Conservation (phyloP, 164 flowering plant species). For the Protea cynaroides region DNA sequence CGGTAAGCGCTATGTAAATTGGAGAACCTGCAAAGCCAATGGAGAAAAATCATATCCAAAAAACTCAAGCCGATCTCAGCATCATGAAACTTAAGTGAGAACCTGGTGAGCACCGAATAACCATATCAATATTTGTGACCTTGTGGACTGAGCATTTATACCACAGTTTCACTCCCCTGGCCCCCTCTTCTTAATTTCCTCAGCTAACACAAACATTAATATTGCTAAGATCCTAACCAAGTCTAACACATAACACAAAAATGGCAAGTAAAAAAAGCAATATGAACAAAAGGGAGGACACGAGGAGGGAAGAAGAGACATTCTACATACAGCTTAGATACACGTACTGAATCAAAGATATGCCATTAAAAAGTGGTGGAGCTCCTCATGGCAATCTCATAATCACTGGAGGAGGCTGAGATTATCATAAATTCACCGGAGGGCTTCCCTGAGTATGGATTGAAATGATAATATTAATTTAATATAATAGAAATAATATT, state of each 20-base stretch:
- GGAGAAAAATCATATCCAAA: too few species aligned
- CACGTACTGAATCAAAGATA: not conserved
- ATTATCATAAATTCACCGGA: conserved; percentile 17
- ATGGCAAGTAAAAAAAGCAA: not conserved
- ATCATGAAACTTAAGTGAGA: too few species aligned
- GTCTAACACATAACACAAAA: too few species aligned
- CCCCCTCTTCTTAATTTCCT: not conserved
- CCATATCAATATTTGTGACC: not conserved
- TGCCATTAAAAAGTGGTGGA: too few species aligned
- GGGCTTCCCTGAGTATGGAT: conserved; percentile 21
- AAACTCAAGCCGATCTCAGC: not conserved
- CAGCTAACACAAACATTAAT: not conserved
- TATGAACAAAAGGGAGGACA: too few species aligned
- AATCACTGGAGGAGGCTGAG: not conserved
- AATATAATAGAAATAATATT: not conserved
- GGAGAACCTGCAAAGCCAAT: too few species aligned
- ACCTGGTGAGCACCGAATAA: not conserved
- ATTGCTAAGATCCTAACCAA: too few species aligned
- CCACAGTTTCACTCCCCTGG: not conserved
- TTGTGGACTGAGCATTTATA: not conserved
- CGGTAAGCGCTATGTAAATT: too few species aligned
- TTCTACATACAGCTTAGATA: not conserved
- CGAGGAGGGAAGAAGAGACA: not conserved
- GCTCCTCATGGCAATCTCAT: too few species aligned
- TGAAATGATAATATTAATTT: not conserved